Evolutionary conservation across 805 yeast species (phyloP).

Genomic region (Candida jianshihensis): DNA sequence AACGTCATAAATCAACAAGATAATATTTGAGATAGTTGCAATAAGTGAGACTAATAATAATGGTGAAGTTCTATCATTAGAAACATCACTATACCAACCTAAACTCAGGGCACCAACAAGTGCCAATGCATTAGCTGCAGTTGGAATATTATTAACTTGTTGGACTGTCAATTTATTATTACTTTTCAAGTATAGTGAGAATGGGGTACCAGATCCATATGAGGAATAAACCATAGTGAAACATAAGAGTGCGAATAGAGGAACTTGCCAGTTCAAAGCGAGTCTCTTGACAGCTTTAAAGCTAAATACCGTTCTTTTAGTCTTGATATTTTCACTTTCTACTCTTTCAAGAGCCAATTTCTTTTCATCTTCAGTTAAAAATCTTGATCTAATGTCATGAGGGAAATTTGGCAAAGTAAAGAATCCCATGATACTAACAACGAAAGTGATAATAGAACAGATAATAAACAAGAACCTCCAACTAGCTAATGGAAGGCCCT

Average conservation of each 20-base stretch:
- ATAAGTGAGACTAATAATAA: slow-evolving; percentile 3
- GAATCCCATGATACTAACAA: slow-evolving; percentile 34
- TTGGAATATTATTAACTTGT: slow-evolving; percentile 9
- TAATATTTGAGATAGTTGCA: slow-evolving; percentile 10
- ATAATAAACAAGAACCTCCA: slow-evolving; percentile 40
- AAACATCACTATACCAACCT: slow-evolving; percentile 4
- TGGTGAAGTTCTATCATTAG: slow-evolving; percentile 1
- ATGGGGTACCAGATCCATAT: not conserved
- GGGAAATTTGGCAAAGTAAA: slow-evolving; percentile 35
- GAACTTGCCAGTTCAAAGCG: slow-evolving; percentile 1
- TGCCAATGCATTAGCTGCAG: slow-evolving; percentile 6
- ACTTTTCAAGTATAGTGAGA: slow-evolving; percentile 1
- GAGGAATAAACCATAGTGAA: not conserved
- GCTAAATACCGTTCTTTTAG: not conserved
- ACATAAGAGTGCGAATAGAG: not conserved
- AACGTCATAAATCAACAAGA: slow-evolving; percentile 18
- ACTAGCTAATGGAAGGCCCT: slow-evolving; percentile 38
- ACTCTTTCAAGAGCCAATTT: slow-evolving; percentile 8
- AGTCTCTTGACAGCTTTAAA: not conserved
- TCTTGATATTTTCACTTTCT: not conserved
- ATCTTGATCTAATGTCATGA: slow-evolving; percentile 13
- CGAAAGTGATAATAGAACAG: slow-evolving; percentile 35
- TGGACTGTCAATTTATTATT: slow-evolving; percentile 3
- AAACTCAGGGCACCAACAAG: slow-evolving; percentile 2
- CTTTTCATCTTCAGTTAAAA: slow-evolving; percentile 22